Evolutionary conservation across 2,329 filamentous ascomycete species (phyloP).

Genomic region (Verticillium nubilum): DNA sequence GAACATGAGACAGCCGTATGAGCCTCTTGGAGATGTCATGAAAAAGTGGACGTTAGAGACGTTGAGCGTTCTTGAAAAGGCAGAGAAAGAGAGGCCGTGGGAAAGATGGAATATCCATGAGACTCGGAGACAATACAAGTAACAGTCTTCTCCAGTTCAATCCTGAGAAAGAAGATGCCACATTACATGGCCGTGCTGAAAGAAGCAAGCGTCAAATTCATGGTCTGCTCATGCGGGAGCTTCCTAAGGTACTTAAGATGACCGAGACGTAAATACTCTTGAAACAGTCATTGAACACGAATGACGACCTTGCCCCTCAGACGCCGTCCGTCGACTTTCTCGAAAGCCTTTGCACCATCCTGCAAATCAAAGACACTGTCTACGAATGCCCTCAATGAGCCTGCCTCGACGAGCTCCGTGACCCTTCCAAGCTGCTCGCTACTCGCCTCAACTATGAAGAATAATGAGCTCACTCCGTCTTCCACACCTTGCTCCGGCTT

Average conservation of each 20-base stretch:
- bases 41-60: slow-evolving; percentile 37
- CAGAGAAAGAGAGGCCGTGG: slow-evolving; percentile 19
- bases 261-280: too few species aligned
- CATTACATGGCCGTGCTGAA: too few species aligned
- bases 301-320: background rate
- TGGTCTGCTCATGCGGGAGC: too few species aligned
- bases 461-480: background rate
- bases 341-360: slow-evolving; percentile 12
- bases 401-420: background rate
- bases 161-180: too few species aligned
- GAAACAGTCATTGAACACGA: background rate
- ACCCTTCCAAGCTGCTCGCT: background rate
- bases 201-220: too few species aligned
- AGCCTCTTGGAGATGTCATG: slow-evolving; percentile 26
- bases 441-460: slow-evolving; percentile 1
- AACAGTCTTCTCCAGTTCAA: too few species aligned
- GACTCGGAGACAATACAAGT: too few species aligned
- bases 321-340: background rate
- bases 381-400: background rate
- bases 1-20: slow-evolving; percentile 37
- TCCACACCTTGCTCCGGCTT: background rate
- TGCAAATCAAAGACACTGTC: slow-evolving; percentile 1
- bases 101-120: too few species aligned
- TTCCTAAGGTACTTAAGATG: too few species aligned
- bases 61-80: slow-evolving; percentile 27